Evolutionary conservation across 2,329 filamentous ascomycete genomes (phyloP), one percentile per base, ranked within the genome.

Genomic region (Mycocentrospora acerina): DNA sequence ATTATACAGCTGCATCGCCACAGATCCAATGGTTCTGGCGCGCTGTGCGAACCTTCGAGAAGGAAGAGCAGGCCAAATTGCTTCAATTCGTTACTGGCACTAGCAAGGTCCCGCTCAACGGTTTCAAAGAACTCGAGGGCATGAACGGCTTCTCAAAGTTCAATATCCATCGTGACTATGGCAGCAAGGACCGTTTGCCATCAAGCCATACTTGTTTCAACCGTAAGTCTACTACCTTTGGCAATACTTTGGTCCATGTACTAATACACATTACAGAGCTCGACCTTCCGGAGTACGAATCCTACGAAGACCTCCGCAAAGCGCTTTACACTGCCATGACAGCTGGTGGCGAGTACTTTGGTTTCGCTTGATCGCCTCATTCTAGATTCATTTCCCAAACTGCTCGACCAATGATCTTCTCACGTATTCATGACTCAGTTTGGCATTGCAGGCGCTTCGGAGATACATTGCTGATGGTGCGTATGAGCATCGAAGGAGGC

Each of bases 11-110:
- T 22, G 91, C 90, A 0, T 96, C 93, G 3, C 88, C 89, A 29
- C 94, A 98, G 66, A 95, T 98, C 43, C 90, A 97, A 67, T 98
- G 93, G 93, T 98, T 98, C 81, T 98, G 93, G 93, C 86, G 94
- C 60, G 93, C 93, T 17, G 83, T 98, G 29, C 85, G 93, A 57
- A 95, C 90, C 4, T 98, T 96, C 62, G 94, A 97, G 74, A 97
- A 97, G 73, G 94, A 98, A 73, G 94, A 98, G 72, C 88, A 89
- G 44, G 93, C 93, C 57, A 98, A 98, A 71, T 75, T 98, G 47
- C 79, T 98, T 29, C 93, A 98, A 63, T 98, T 98, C 67, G 93
- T 98, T 53, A 98, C 94, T 1, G 93, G 93, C 66, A 98, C 94
- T 13, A 94, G 88, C 68, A 98, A 98, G 72, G 94, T 98, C 31